These are phyloP conservation scores for Decorospora gaudefroyi DNA, from an alignment of 2,329 filamentous ascomycete genomes.

Conservation along the genomic window DNA sequence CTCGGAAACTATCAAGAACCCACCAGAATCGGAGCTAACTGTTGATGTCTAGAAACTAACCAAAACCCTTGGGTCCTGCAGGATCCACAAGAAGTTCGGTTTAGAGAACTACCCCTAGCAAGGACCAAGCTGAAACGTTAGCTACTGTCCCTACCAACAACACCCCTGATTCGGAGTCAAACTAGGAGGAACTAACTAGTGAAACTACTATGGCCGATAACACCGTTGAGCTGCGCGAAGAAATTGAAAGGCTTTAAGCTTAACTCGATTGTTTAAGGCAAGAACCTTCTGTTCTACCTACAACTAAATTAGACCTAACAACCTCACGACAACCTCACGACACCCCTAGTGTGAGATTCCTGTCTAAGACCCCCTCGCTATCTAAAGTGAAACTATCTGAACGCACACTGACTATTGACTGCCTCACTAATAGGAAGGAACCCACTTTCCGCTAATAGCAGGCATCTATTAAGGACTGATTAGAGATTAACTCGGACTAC, in stretches of 20 bases:
- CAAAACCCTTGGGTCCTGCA: background rate
- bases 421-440: background rate
- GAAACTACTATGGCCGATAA: background rate
- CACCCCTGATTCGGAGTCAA: background rate
- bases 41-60: background rate
- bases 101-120: background rate
- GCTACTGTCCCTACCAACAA: background rate
- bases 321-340: background rate
- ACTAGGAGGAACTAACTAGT: background rate
- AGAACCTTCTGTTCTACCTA: background rate
- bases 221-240: background rate
- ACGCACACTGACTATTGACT: background rate
- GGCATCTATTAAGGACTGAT: background rate
- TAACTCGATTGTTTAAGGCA: no score
- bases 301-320: background rate
- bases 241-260: background rate
- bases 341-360: background rate
- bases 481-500: background rate
- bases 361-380: background rate
- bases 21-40: background rate
- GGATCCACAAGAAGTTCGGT: background rate
- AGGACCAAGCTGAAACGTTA: background rate
- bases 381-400: background rate
- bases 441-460: background rate
- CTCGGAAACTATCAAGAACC: background rate